Base-by-base conservation (phyloP, 768 basidiomycete species). In the Leucosporidium yakuticum region DNA sequence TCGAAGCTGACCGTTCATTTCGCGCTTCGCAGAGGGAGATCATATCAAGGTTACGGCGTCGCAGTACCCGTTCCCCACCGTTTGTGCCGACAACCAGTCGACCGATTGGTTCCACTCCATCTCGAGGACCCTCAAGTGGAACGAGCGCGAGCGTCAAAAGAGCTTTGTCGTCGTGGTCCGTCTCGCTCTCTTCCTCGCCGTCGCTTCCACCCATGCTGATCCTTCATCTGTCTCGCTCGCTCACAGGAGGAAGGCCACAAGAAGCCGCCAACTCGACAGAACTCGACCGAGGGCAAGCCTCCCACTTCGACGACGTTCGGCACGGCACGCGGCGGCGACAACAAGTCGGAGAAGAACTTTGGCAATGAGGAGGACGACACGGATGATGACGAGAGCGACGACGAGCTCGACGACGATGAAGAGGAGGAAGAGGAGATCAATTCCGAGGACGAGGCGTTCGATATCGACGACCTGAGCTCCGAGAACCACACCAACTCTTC, bases 91-190 rank as follows among this genome's bases (percentile, higher is more conserved):
- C 77, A 96, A 94, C 70, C 94, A 96, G 77, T 96, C 93, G 25
- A 91, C 90, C 4, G 96, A 99, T 77, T 99, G 96, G 96, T 98
- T 99, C 86, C 87, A 91, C 69, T 85, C 95, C 6, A 98, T 99
- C 70, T 91, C 91, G 47, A 85, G 96, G 29, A 99, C 95, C 14
- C 82, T 99, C 59, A 95, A 97, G 78, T 98, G 96, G 96, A 99
- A 99, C 80, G 95, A 99, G 79, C 86, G 95, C 29, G 92, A 98
- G 80, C 86, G 96, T 56, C 96, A 99, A 77, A 99, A 98, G 78
- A 96, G 93, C 9, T 98, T 98, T 73, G 96, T 98, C 53, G 90
- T 99, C 25, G 91, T 99, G 29, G 96, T 70, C 31, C 32, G 65
- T 63, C 39, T 15, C 39, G 17, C 19, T 19, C 27, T 20, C 27